These are phyloP conservation scores for Aspergillus ochraceus DNA, from an alignment of 2,329 filamentous ascomycete genomes.

Conservation along the genomic window DNA sequence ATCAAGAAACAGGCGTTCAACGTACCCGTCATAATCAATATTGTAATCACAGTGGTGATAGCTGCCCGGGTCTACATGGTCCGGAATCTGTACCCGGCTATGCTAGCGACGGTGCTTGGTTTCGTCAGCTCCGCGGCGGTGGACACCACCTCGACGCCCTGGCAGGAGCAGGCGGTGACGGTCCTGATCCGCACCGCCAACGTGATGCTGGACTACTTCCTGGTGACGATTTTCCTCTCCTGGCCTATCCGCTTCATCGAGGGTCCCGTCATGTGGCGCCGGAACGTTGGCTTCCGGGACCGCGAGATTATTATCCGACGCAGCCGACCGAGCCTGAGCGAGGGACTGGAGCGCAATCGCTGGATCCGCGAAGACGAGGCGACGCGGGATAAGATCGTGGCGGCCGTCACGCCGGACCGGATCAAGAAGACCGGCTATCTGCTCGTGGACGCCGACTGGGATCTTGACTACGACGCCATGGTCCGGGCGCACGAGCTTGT, in stretches of 20 bases:
- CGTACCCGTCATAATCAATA: slow-evolving; percentile 76
- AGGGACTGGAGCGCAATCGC: slow-evolving; percentile 52
- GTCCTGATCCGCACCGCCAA: slow-evolving; percentile 61
- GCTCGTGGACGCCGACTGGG: slow-evolving; percentile 81
- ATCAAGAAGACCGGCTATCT: slow-evolving; percentile 84
- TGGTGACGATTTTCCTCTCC: slow-evolving; percentile 67
- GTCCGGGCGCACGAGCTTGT: slow-evolving; percentile 69
- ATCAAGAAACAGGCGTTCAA: slow-evolving; percentile 83
- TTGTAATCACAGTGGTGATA: slow-evolving; percentile 64
- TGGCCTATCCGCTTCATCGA: slow-evolving; percentile 73
- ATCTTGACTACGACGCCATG: slow-evolving; percentile 84
- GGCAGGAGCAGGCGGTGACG: slow-evolving; percentile 57
- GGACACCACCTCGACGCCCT: slow-evolving; percentile 57
- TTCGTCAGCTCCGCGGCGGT: slow-evolving; percentile 67
- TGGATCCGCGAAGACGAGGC: slow-evolving; percentile 53
- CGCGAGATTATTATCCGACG: slow-evolving; percentile 79
- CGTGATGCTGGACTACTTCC: slow-evolving; percentile 72
- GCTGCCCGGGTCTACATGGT: slow-evolving; percentile 68
- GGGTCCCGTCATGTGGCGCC: slow-evolving; percentile 72
- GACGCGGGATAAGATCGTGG: slow-evolving; percentile 58
- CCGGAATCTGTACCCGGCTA: slow-evolving; percentile 69
- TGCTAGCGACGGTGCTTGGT: slow-evolving; percentile 66
- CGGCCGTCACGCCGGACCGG: slow-evolving; percentile 67
- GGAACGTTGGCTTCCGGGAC: slow-evolving; percentile 71
- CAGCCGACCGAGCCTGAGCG: slow-evolving; percentile 69